Base-by-base conservation (phyloP, 768 basidiomycete genomes). In the Trametes cubensis region DNA sequence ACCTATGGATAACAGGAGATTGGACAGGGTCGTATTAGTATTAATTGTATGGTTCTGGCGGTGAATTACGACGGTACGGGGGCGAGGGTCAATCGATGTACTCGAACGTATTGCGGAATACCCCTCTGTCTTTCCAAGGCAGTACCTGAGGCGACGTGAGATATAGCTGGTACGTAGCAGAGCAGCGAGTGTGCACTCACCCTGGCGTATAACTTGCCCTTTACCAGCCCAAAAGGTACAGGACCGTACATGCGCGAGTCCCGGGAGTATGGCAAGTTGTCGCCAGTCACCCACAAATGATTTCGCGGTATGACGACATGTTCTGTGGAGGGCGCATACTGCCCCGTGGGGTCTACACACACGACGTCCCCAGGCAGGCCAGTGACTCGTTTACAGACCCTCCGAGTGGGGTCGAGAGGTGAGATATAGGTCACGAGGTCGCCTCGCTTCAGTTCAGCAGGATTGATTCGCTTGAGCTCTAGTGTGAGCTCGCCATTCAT, bases 201-300 rank as follows among this genome's bases (percentile, higher is more conserved):
- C 79, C 83, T 84, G 3, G 86, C 87, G 56, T 81, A 69, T 25
- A 95, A 72, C 66, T 79, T 86, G 4, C 87, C 89, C 64, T 83
- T 79, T n/a, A 96, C 77, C 10, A 96, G 77, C 4, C 83, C 87
- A 66, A 92, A 83, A 0, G 96, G 87, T 4, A 98, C 88, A 23
- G 96, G 96, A 0, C 96, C 97, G 76, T 97, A 97, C n/a, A 79
- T 75, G 59, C 96, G 82, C 13, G 96, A 98, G 77, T 99, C 96
- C 15, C 86, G 85, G 39, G 94, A 95, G 66, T 79, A 81, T 25
- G 84, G 79, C 45, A 89, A 78, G 70, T 98, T 99, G 76, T 99
- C 96, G 23, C 96, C 97, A 52, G 79, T 83, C 30, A 96, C 79
- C 96, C 96, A 98, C 23, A 96, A 74, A 72, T 96, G 90, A 3